These are phyloP conservation scores for Fusarium luffae DNA, from an alignment of 2,329 filamentous ascomycete species.

Conservation along the genomic window DNA sequence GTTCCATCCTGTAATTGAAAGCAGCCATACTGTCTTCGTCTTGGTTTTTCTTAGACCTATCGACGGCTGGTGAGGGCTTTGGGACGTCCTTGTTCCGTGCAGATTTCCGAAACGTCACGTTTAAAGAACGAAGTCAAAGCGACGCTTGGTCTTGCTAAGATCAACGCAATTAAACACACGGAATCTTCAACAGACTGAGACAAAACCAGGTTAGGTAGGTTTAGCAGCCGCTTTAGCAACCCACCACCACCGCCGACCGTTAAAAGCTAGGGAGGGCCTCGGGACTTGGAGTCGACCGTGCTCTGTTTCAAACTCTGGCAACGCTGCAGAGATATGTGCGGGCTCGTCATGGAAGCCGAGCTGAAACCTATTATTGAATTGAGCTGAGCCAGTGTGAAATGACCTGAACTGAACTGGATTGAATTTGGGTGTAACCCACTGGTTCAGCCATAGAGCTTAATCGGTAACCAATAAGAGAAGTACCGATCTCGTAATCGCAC, in stretches of 20 bases:
- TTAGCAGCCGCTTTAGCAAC: conserved; percentile 13
- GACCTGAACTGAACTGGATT: not conserved
- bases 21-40: not conserved
- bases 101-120: conserved; percentile 8
- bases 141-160: not conserved
- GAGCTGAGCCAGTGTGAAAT: not conserved
- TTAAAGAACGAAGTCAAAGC: not conserved
- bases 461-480: conserved; percentile 21
- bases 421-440: conserved; percentile 11
- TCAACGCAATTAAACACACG: not conserved
- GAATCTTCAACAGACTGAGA: conserved; percentile 2
- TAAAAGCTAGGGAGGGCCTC: conserved; percentile 10
- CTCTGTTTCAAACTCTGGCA: conserved; percentile 17
- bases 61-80: not conserved
- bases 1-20: not conserved
- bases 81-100: conserved; percentile 12
- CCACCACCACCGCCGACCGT: conserved; percentile 6
- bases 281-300: conserved; percentile 26
- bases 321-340: not conserved
- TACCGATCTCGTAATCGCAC: conserved; percentile 12
- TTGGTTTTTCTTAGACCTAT: not conserved
- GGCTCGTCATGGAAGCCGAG: not conserved
- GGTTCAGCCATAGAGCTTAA: conserved; percentile 2
- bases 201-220: conserved; percentile 19
- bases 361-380: not conserved